phyloP scores from a whole-genome alignment of 306 rosid genomes.

The Quercus robur region DNA sequence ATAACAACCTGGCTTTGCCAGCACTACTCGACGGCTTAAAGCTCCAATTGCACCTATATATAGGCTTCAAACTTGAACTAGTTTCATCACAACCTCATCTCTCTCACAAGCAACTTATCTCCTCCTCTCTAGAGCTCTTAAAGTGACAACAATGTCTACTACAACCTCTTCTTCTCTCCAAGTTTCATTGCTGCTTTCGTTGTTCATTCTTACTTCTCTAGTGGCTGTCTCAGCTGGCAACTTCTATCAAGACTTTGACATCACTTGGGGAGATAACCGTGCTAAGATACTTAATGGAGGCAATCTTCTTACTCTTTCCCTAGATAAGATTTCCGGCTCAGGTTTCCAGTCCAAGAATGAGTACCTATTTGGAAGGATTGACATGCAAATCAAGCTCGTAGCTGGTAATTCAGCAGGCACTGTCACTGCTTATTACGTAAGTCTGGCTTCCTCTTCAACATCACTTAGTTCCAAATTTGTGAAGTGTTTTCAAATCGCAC shows the following conservation, averaged over 20 bases:
- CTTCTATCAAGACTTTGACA: conserved; percentile 24
- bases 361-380: conserved; percentile 35
- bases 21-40: too few species aligned
- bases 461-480: too few species aligned
- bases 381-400: conserved; percentile 33
- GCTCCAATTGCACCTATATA: too few species aligned
- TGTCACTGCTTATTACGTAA: conserved; percentile 47
- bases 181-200: background rate
- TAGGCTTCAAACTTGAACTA: too few species aligned
- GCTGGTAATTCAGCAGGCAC: conserved; percentile 42
- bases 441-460: background rate
- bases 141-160: background rate
- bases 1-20: too few species aligned
- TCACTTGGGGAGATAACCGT: conserved; percentile 47
- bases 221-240: conserved; percentile 4
- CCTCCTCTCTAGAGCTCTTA: background rate
- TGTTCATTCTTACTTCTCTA: background rate
- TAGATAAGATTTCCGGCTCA: conserved; percentile 49
- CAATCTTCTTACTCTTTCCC: conserved; percentile 34
- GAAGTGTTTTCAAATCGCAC: too few species aligned
- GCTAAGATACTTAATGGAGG: conserved; percentile 16
- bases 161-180: background rate
- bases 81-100: too few species aligned
- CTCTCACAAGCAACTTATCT: too few species aligned
- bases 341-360: conserved; percentile 41